phyloP scores from a whole-genome alignment of 257 asterid genomes.

The Galeopsis tetrahit region DNA sequence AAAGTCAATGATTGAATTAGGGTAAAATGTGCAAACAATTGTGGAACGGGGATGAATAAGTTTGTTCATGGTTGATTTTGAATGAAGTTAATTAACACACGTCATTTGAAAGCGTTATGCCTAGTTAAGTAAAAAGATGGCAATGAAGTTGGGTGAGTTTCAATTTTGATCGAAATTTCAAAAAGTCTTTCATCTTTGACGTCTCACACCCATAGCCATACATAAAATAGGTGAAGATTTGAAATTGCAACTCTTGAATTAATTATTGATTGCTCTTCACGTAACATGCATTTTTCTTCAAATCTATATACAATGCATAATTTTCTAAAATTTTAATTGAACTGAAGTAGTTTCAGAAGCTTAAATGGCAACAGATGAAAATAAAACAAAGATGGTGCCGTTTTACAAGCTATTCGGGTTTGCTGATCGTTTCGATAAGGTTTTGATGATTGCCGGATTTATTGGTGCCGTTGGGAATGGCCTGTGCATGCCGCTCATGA shows the following conservation, averaged over 20 bases:
- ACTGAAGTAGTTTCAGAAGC: no score
- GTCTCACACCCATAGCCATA: neutral
- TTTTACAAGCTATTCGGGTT: constrained; percentile 55
- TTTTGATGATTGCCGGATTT: constrained; percentile 51
- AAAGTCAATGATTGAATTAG: no score
- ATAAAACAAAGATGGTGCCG: constrained; percentile 36
- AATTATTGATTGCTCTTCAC: neutral
- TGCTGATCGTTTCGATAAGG: constrained; percentile 49
- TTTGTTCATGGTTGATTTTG: no score
- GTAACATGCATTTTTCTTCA: neutral
- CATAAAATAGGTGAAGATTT: neutral
- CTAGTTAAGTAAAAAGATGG: neutral
- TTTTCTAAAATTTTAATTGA: no score
- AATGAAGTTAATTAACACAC: neutral
- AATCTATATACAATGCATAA: neutral
- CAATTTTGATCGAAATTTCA: neutral
- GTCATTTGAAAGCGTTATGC: neutral
- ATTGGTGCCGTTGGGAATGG: constrained; percentile 56
- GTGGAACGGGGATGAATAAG: no score
- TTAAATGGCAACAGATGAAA: neutral
- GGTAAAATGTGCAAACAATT: no score
- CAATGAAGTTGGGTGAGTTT: constrained; percentile 2
- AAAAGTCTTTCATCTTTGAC: neutral
- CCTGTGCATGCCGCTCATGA: constrained; percentile 43
- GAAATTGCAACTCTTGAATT: neutral